Conservation (phyloP, 306 rosid genomes). For the Gastrolobium bilobum region DNA sequence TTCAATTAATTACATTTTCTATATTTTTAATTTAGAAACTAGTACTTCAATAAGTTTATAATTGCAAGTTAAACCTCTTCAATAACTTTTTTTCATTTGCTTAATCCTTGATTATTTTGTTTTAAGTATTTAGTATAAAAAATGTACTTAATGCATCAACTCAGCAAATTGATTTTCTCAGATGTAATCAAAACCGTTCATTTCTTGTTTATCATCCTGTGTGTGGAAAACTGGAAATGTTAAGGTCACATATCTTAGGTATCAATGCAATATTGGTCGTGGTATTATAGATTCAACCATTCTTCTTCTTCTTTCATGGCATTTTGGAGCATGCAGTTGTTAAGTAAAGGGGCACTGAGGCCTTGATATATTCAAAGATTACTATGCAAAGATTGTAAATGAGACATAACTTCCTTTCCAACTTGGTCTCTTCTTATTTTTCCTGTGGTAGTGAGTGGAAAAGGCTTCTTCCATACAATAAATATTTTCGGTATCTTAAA, state of each 20-base stretch:
- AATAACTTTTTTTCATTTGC: neutral
- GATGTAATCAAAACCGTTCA: neutral
- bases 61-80: neutral
- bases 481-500: constrained; percentile 82
- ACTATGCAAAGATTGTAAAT: constrained; percentile 60
- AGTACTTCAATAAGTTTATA: neutral
- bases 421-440: constrained; percentile 74
- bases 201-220: neutral
- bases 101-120: neutral
- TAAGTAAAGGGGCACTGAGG: neutral
- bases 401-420: constrained; percentile 59
- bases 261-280: constrained; percentile 16
- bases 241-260: neutral
- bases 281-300: constrained; percentile 8
- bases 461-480: constrained; percentile 69
- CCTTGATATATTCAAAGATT: constrained; percentile 58
- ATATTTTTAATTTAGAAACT: neutral
- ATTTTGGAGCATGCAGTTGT: constrained; percentile 10
- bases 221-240: neutral
- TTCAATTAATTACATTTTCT: neutral
- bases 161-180: constrained; percentile 18
- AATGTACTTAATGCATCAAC: neutral
- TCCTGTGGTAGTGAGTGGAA: constrained; percentile 79
- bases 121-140: neutral
- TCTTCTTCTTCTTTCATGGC: neutral